Base-by-base conservation (phyloP, 1,284 basidiomycete genomes). In the Rhodotorula sp. region DNA sequence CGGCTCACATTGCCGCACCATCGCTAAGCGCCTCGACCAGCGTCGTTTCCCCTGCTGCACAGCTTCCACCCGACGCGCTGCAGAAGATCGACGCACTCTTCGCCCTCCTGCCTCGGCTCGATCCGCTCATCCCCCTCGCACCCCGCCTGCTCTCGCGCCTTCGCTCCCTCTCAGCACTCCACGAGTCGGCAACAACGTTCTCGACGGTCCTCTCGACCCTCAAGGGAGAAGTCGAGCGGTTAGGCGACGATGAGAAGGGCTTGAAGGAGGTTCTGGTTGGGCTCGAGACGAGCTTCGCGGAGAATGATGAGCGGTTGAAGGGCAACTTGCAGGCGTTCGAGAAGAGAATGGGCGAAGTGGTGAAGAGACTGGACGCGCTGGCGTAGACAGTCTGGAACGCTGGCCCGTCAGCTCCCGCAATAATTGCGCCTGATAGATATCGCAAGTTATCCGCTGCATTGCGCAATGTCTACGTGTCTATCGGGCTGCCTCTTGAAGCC, bases 81-180 rank as follows among this genome's bases (percentile, higher is more conserved):
- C 89, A 77, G 83, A 89, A 73, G 79, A 90, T 75, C 77, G 79
- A 82, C 49, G 68, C 79, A 19, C 81, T 85, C 2, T 84, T 93
- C n/a, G 86, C 89, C 0, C 81, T 96, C 39, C 84, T 97, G 32
- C 77, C 77, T 20, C 88, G 94, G 1, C 85, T 99, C 0, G 89
- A 90, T 27, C 92, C 94, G 0, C 85, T 92, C 0, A 83, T 98
- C 0, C 93, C 95, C 0, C 89, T 97, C 67, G 88, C 96, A 17
- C 92, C 94, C 0, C 90, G 93, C 67, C 88, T 99, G n/a, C 85
- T 99, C 29, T 87, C 88, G 1, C 88, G 95, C 6, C 82, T 99
- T 39, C 87, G 90, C 58, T 93, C 92, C 17, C 84, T 99, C 15
- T 88, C 91, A 3, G 80, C 87, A 0, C 81, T 99, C 68, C 95